Conservation (phyloP, 441 rosid genomes). For the Adansonia grandidieri region DNA sequence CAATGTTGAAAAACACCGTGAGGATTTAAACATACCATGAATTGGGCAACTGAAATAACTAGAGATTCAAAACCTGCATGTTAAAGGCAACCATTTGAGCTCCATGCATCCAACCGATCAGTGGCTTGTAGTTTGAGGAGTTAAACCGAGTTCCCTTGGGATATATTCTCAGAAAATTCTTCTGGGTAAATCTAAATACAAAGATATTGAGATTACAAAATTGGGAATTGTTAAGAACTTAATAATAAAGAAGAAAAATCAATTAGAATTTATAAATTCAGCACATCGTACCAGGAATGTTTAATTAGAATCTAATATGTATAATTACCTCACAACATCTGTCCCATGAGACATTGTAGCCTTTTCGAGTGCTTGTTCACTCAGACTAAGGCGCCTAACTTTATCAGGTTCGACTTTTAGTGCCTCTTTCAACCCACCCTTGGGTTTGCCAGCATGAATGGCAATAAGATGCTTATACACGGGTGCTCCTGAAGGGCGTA, state of each 20-base stretch:
- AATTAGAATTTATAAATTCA: neutral
- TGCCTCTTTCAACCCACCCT: conserved; percentile 50
- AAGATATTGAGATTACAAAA: conserved; percentile 15
- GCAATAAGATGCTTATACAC: conserved; percentile 56
- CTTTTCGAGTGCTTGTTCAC: conserved; percentile 64
- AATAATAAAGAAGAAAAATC: neutral
- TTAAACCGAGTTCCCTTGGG: conserved; percentile 65
- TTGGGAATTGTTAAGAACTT: neutral
- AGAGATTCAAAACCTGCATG: conserved; percentile 53
- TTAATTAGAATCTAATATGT: conserved; percentile 5
- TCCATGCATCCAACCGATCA: conserved; percentile 66
- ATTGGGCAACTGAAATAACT: neutral
- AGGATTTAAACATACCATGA: neutral
- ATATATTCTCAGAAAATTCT: conserved; percentile 60
- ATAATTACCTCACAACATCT: conserved; percentile 55
- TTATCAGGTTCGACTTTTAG: conserved; percentile 49
- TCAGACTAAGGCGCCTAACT: conserved; percentile 68
- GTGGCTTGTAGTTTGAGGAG: conserved; percentile 69
- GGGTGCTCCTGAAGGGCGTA: conserved; percentile 35
- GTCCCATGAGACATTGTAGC: conserved; percentile 49
- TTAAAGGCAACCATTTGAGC: conserved; percentile 75
- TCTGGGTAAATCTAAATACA: conserved; percentile 54
- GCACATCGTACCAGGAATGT: neutral
- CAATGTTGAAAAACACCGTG: neutral
- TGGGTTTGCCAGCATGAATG: conserved; percentile 62